phyloP scores from a whole-genome alignment of 352 stramenopile genomes.

The Pythium biforme region DNA sequence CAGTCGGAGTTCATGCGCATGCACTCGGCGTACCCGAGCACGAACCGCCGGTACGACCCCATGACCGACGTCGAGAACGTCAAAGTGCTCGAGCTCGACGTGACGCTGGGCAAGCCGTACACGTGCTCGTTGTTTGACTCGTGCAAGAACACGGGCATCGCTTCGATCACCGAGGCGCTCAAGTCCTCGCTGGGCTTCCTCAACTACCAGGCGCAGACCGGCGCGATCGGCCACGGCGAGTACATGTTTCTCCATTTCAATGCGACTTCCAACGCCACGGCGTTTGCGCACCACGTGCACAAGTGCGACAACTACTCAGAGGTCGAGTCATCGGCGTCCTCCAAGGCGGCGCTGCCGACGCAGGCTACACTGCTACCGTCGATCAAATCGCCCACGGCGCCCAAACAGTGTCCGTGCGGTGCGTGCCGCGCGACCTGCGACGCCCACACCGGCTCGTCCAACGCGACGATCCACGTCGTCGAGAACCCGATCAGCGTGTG shows the following conservation, averaged over 20 bases:
- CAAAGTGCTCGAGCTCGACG: constrained; percentile 78
- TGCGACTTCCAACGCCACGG: constrained; percentile 31
- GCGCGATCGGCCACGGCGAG: constrained; percentile 84
- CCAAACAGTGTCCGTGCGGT: constrained; percentile 78
- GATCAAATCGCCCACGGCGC: constrained; percentile 42
- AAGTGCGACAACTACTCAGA: constrained; percentile 80
- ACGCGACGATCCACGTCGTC: constrained; percentile 47
- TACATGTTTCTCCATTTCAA: constrained; percentile 82
- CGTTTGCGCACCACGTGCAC: constrained; percentile 61
- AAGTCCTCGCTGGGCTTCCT: constrained; percentile 86
- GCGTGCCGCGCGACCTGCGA: constrained; percentile 71
- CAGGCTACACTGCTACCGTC: constrained; percentile 70
- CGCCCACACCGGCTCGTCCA: constrained; percentile 28
- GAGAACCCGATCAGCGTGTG: constrained; percentile 70
- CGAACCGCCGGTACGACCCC: constrained; percentile 61
- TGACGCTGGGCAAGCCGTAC: constrained; percentile 66
- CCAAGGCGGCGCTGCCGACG: constrained; percentile 41
- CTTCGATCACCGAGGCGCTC: constrained; percentile 64
- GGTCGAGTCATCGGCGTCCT: constrained; percentile 23
- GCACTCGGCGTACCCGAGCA: constrained; percentile 63
- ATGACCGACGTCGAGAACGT: constrained; percentile 75
- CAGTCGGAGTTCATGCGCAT: constrained; percentile 79
- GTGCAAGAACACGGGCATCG: constrained; percentile 85
- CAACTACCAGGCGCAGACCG: constrained; percentile 89
- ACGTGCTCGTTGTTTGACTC: constrained; percentile 83